A percentile compares a stretch with the other conserved stretches of the same genome.
Conservation (phyloP, 148 eudicot genomes). For the Vaccinium vitisidaea region DNA sequence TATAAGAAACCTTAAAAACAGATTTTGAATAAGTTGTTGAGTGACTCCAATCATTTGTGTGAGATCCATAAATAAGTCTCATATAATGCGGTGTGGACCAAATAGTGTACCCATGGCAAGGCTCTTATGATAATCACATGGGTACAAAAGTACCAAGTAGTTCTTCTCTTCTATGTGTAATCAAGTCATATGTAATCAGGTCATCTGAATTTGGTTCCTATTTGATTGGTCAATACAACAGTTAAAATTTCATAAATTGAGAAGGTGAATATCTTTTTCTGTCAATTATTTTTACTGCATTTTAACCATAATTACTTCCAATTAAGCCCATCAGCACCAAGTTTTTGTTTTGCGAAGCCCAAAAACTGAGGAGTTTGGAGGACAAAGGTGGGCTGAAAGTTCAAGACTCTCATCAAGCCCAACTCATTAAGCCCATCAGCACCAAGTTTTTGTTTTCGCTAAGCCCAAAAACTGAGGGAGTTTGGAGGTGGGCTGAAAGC, state of each 20-base stretch:
- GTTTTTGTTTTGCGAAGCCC: not conserved
- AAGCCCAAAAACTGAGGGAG: not conserved
- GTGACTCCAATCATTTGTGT: no score
- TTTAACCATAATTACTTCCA: not conserved
- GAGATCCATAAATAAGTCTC: no score
- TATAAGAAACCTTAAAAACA: no score
- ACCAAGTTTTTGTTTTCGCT: not conserved
- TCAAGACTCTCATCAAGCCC: not conserved
- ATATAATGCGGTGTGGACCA: no score
- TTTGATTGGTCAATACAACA: not conserved
- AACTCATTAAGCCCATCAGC: not conserved
- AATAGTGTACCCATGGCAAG: no score
- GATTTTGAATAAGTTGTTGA: no score
- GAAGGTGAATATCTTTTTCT: not conserved
- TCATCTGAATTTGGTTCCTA: not conserved
- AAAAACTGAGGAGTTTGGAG: not conserved
- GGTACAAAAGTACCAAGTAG: no score
- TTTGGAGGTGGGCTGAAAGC: not conserved
- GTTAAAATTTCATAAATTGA: not conserved
- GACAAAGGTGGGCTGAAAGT: not conserved
- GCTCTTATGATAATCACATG: no score
- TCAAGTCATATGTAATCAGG: no score
- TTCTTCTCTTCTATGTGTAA: no score
- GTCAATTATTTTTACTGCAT: not conserved
- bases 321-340: not conserved